Base-by-base conservation (phyloP, 176 grass and related monocot species). In the Oryza meyeriana region DNA sequence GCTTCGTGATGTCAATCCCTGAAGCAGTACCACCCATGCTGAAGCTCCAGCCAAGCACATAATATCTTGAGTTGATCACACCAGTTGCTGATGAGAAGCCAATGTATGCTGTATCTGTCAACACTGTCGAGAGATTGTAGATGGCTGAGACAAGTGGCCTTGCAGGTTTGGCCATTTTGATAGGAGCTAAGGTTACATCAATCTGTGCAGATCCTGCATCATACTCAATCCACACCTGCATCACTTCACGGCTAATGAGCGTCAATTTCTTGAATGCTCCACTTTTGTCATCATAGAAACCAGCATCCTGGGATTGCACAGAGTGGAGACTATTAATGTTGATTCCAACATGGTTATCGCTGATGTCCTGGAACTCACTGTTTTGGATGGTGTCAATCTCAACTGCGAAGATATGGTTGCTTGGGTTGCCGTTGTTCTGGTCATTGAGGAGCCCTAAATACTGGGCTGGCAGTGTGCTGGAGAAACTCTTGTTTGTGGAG, bases 21-120 rank as follows among this genome's bases (percentile, higher is more conserved):
- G 58, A 81, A 50, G 81, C 81, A 22, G 10, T 33, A 6, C 69
- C 62, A 26, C 89, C 69, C 42, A 93, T 63, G 40, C 72, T 85
- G 12, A 93, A 96, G 77, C 93, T 96, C 93, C 93, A 96, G 18
- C 82, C 93, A 10, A 96, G 88, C 16, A 96, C 69, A 0, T 75
- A 93, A 55, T 96, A 83, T 41, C 73, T 4, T 7, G 80, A 80
- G 18, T 24, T 24, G 2, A 78, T 30, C 8, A 48, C 38, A 0
- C 65, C 72, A 3, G 85, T 78, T 2, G 66, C 71, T 1, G 82
- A 30, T 3, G 89, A 87, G 71, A 88, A 91, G 0, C 89, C 89
- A 2, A 91, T 59, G 5, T 66, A 87, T 0, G 71, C 74, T 12
- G 13, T 0, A 0, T 81, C 85, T 0, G 82, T 31, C 28, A 91